A percentile compares a stretch with the other conserved stretches of the same genome.
Evolutionary conservation across 2,329 filamentous ascomycete species (phyloP).

Genomic region (Sporothrix brunneoviolacea): DNA sequence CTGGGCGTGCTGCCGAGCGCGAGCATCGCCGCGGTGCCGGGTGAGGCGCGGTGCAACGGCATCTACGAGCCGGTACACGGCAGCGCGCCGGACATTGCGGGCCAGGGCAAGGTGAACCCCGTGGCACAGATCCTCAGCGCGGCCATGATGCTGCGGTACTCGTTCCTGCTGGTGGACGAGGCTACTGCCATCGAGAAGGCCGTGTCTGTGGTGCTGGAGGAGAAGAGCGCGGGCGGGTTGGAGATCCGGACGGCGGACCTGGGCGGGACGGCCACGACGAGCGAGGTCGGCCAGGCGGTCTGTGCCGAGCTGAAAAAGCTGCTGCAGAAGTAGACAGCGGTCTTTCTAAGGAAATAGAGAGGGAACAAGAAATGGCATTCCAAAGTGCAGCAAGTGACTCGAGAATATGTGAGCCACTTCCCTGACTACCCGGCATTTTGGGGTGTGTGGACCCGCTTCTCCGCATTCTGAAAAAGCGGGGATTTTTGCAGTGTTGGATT

Average conservation of each 20-base stretch:
- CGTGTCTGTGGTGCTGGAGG: slow-evolving; percentile 57
- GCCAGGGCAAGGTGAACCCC: slow-evolving; percentile 65
- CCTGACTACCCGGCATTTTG: background rate
- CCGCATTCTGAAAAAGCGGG: slow-evolving; percentile 9
- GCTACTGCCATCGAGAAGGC: slow-evolving; percentile 59
- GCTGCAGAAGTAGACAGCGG: background rate
- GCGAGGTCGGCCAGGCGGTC: slow-evolving; percentile 18
- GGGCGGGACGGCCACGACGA: slow-evolving; percentile 19
- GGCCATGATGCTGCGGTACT: slow-evolving; percentile 71
- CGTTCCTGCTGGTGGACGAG: slow-evolving; percentile 53
- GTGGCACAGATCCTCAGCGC: slow-evolving; percentile 64
- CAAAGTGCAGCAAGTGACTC: too few species aligned
- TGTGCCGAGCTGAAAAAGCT: slow-evolving; percentile 12
- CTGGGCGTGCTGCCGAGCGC: slow-evolving; percentile 40
- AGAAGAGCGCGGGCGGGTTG: slow-evolving; percentile 28
- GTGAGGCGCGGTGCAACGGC: slow-evolving; percentile 46
- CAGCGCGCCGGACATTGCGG: slow-evolving; percentile 66
- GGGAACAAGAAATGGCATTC: background rate
- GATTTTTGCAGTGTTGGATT: background rate
- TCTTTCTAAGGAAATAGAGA: background rate
- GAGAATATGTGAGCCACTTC: too few species aligned
- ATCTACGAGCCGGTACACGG: slow-evolving; percentile 76
- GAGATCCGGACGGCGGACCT: slow-evolving; percentile 40
- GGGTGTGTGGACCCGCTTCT: slow-evolving; percentile 10
- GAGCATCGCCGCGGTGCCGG: slow-evolving; percentile 36